Conservation (phyloP, 2,329 filamentous ascomycete genomes). For the Fusarium compactum region DNA sequence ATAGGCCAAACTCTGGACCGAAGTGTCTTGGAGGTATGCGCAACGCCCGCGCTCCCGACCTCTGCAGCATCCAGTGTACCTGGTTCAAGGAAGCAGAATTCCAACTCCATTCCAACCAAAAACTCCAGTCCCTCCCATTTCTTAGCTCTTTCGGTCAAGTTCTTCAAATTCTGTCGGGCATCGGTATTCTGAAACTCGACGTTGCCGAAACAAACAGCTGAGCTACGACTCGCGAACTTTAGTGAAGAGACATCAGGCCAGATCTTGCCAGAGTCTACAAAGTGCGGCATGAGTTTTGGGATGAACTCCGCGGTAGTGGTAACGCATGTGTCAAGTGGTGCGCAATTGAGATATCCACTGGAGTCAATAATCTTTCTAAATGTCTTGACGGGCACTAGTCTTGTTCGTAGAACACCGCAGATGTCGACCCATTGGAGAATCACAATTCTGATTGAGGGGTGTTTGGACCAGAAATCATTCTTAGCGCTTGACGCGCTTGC, state of each 20-base stretch:
- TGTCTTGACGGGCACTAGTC: neutral
- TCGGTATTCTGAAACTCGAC: constrained; percentile 10
- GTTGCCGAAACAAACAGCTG: constrained; percentile 1
- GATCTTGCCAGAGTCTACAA: neutral
- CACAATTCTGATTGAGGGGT: neutral
- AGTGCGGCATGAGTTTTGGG: neutral
- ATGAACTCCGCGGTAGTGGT: constrained; percentile 7
- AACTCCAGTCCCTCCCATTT: neutral
- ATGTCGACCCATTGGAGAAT: constrained; percentile 25
- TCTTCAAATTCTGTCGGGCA: neutral
- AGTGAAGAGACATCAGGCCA: neutral
- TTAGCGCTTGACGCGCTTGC: neutral
- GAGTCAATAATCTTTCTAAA: neutral
- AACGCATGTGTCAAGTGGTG: constrained; percentile 11
- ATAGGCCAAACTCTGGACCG: constrained; percentile 5
- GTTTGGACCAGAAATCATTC: neutral
- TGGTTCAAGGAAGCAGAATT: constrained; percentile 8
- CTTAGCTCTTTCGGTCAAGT: neutral
- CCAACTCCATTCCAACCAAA: constrained; percentile 11
- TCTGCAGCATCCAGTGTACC: neutral
- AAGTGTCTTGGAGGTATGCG: neutral
- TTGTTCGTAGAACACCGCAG: neutral
- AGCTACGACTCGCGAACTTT: neutral
- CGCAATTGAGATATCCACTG: neutral
- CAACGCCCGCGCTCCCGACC: neutral